A percentile compares a stretch with the other conserved stretches of the same genome.
phyloP scores from a whole-genome alignment of 139 green algal species.

The Edaphochlamys debaryana region DNA sequence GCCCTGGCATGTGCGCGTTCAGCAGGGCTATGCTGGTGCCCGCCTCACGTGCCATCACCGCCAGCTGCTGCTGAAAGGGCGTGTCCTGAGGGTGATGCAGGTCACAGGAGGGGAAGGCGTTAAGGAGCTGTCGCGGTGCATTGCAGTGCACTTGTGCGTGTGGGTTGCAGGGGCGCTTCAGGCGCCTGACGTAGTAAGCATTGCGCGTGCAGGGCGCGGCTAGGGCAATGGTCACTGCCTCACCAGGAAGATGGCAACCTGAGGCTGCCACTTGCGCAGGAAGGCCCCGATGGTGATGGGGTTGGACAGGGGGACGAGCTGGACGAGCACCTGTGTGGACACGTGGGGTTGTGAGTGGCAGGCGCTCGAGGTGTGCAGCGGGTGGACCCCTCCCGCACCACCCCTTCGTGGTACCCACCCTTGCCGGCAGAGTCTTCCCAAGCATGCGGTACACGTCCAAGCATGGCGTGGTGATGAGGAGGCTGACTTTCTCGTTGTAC shows the following conservation, averaged over 20 bases:
- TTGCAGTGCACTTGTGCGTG: too few relatives aligned
- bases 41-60: slow-evolving; percentile 37
- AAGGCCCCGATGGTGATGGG: slow-evolving; percentile 51
- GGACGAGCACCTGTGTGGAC: slow-evolving; percentile 57
- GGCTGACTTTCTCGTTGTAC: slow-evolving; percentile 63
- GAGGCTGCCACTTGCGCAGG: slow-evolving; percentile 59
- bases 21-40: slow-evolving; percentile 64
- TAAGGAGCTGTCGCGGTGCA: too few relatives aligned
- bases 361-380: too few relatives aligned
- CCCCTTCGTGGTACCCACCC: too few relatives aligned
- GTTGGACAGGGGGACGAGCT: slow-evolving; percentile 66
- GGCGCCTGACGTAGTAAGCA: background rate
- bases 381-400: too few relatives aligned
- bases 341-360: too few relatives aligned
- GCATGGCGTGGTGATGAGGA: slow-evolving; percentile 56
- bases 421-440: slow-evolving; percentile 33
- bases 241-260: slow-evolving; percentile 66
- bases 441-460: slow-evolving; percentile 46
- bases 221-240: background rate
- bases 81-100: slow-evolving; percentile 48
- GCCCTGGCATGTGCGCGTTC: slow-evolving; percentile 58
- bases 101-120: background rate
- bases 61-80: slow-evolving; percentile 59
- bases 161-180: background rate
- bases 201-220: background rate